Evolutionary conservation across 148 eudicot species (phyloP).

Genomic region (Cornus kousa): DNA sequence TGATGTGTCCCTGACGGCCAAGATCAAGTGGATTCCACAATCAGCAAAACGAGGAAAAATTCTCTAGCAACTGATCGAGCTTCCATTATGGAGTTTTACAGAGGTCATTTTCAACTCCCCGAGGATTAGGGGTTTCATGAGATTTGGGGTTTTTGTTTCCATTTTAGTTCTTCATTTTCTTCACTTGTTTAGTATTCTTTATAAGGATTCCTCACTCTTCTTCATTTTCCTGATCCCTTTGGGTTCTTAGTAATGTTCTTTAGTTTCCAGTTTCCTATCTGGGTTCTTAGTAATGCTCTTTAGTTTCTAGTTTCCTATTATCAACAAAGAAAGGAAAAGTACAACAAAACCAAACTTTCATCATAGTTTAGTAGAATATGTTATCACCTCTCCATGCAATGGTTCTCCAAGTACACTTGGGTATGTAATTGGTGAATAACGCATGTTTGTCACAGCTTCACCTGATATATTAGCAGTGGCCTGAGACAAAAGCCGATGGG

Average conservation of each 20-base stretch:
- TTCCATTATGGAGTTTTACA: too few species aligned
- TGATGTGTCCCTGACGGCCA: too few species aligned
- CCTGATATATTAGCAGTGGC: constrained; percentile 62
- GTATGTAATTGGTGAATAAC: constrained; percentile 93
- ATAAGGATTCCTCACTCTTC: neutral
- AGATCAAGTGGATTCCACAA: too few species aligned
- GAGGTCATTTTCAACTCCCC: too few species aligned
- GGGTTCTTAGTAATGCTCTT: neutral
- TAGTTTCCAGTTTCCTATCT: neutral
- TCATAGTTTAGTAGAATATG: neutral
- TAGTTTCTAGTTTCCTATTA: neutral
- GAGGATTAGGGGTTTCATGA: too few species aligned
- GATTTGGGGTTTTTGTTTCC: too few species aligned
- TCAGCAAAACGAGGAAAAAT: too few species aligned
- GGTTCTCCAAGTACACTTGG: constrained; percentile 99
- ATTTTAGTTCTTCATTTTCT: too few species aligned
- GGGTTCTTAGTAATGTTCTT: neutral
- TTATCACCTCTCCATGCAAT: constrained; percentile 91
- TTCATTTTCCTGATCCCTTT: constrained; percentile 1
- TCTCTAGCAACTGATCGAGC: too few species aligned
- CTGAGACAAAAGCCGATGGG: constrained; percentile 73
- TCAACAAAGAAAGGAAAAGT: neutral
- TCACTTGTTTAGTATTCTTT: too few species aligned
- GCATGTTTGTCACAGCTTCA: constrained; percentile 61
- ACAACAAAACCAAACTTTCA: neutral